Evolutionary conservation across 2,329 filamentous ascomycete species (phyloP).

Genomic region (Ophiocordyceps robertsii): DNA sequence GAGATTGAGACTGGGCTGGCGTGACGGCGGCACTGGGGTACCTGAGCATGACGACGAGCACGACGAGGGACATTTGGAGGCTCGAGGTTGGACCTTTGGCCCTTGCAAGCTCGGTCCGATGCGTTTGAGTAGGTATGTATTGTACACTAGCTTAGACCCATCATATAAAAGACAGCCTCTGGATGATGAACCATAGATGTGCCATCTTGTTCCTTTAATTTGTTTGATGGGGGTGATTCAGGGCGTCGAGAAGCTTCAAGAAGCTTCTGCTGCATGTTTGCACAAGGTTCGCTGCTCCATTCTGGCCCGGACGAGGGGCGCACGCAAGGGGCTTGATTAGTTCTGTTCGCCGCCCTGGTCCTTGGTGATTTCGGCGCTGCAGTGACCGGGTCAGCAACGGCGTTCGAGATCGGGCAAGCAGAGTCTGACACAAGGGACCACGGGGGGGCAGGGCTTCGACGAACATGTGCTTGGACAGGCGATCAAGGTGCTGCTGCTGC

Average conservation of each 20-base stretch:
- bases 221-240: not conserved
- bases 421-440: not conserved
- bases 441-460: slow-evolving; percentile 13
- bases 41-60: not conserved
- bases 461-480: slow-evolving; percentile 79
- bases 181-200: not conserved
- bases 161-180: not conserved
- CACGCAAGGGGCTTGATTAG: slow-evolving; percentile 22
- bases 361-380: slow-evolving; percentile 65
- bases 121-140: too few relatives aligned
- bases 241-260: not conserved
- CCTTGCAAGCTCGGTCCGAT: too few relatives aligned
- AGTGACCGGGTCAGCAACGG: slow-evolving; percentile 1
- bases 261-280: not conserved
- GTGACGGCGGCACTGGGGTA: not conserved
- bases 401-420: not conserved
- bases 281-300: not conserved
- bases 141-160: not conserved
- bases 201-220: not conserved
- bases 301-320: not conserved
- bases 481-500: slow-evolving; percentile 72
- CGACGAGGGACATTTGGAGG: too few relatives aligned
- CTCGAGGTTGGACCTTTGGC: too few relatives aligned
- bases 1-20: not conserved
- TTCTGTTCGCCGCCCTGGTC: slow-evolving; percentile 55